phyloP scores from a whole-genome alignment of 305 asterid species.

The Ilex paraguariensis region DNA sequence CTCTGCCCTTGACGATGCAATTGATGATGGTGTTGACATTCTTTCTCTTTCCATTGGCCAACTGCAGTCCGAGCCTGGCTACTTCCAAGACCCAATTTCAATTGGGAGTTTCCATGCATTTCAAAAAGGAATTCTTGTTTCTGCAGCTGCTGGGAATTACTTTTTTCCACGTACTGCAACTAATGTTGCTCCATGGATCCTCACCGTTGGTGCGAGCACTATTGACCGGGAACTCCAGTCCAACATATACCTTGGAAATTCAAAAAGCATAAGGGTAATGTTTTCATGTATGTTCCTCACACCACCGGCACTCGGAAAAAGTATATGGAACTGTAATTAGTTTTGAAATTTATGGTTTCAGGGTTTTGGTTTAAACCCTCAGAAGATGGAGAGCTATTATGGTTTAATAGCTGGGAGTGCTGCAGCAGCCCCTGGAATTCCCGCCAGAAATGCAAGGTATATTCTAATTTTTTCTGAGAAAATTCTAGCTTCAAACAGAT shows the following conservation, averaged over 20 bases:
- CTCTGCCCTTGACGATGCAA: constrained; percentile 54
- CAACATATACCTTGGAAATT: constrained; percentile 37
- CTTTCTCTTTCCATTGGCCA: constrained; percentile 45
- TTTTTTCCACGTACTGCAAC: constrained; percentile 28
- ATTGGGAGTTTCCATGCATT: constrained; percentile 53
- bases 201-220: constrained; percentile 59
- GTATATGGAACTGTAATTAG: too few species aligned
- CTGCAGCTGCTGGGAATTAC: constrained; percentile 46
- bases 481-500: background rate
- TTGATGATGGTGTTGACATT: constrained; percentile 43
- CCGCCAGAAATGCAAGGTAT: constrained; percentile 43
- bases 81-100: constrained; percentile 27
- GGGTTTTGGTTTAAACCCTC: constrained; percentile 53
- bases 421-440: constrained; percentile 46
- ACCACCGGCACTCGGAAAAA: too few species aligned
- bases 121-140: constrained; percentile 35
- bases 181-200: constrained; percentile 53
- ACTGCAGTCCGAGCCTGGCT: constrained; percentile 23
- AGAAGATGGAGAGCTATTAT: constrained; percentile 24
- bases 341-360: constrained; percentile 9
- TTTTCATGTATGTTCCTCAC: background rate
- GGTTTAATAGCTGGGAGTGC: constrained; percentile 40
- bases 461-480: background rate
- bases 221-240: constrained; percentile 45
- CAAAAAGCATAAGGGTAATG: constrained; percentile 33